Base-by-base conservation (phyloP, 2,329 filamentous ascomycete genomes). In the Trichoderma semiorbis region DNA sequence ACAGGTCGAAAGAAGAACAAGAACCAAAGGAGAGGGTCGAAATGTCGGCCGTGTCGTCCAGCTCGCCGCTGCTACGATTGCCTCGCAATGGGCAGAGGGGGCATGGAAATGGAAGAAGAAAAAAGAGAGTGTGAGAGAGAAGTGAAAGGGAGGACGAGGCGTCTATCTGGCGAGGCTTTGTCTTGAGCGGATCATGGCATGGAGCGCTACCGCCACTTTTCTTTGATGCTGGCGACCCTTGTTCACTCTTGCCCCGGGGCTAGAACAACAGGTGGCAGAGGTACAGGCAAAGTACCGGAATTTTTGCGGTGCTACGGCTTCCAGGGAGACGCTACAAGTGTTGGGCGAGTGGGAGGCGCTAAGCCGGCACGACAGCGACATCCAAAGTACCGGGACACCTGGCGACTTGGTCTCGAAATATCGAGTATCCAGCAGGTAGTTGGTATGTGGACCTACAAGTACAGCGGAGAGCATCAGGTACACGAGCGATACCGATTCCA, bases 151-250 rank as follows among this genome's bases (percentile, higher is more conserved):
- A 73, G 70, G 72, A 73, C 72, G 73, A 79, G 75, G 78, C 74
- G 75, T 76, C 75, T 75, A 74, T 73, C 36, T 71, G 74, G 80
- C 78, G 82, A 83, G 81, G 81, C 81, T 83, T 83, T 81, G 81
- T 80, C 32, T 39, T 82, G 82, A 34, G 39, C 39, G 39, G 39
- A 43, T 43, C 39, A 43, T 43, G 39, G 39, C 39, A 43, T 47
- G 61, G 62, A 64, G 62, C 39, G 39, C 24, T 64, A 64, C 62
- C 62, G 62, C 62, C 26, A 50, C 62, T 43, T 39, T 39, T 43
- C 16, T 28, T 43, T 47, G 60, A 26, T 26, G 34, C 21, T 3
- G 36, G 36, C 24, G 36, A 39, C 60, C 60, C 55, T 32, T 60
- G 34, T 26, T 62, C 58, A 16, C 21, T n/a, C 36, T 63, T 63